These are phyloP conservation scores for Neospora caninum DNA, from an alignment of 169 alveolate species.

Conservation along the genomic window DNA sequence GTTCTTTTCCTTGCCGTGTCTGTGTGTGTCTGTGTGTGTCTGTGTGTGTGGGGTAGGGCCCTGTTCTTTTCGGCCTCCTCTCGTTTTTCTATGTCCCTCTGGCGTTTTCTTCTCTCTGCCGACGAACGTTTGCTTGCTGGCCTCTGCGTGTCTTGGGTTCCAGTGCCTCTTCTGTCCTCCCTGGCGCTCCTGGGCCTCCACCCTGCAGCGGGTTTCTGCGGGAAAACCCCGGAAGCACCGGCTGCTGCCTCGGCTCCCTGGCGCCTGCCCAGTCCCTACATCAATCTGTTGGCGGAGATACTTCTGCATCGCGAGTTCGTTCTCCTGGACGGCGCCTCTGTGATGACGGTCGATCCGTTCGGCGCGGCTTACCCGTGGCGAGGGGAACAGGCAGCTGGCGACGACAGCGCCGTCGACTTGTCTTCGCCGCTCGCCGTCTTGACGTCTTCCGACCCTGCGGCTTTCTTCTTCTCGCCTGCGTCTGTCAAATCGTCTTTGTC, in stretches of 20 bases:
- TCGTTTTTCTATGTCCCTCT: background rate
- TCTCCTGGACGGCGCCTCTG: slow-evolving; percentile 48
- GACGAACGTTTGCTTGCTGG: background rate
- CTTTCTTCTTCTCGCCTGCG: background rate
- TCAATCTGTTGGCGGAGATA: slow-evolving; percentile 37
- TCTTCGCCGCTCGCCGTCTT: background rate
- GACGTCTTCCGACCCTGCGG: slow-evolving; percentile 24
- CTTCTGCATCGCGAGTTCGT: slow-evolving; percentile 58
- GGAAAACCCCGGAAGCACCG: background rate
- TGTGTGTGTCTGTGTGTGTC: background rate
- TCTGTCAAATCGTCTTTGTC: background rate
- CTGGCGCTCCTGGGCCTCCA: background rate
- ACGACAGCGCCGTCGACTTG: background rate
- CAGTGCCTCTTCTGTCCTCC: slow-evolving; percentile 61
- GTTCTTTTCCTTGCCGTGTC: background rate
- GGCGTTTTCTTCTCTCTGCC: too few species aligned
- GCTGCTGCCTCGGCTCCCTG: background rate
- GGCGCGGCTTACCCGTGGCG: background rate
- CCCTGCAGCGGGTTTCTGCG: background rate
- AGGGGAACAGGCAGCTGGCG: too few species aligned
- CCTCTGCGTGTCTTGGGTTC: background rate
- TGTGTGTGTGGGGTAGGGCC: too few species aligned
- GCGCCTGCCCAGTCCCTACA: slow-evolving; percentile 4
- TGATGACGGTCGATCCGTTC: slow-evolving; percentile 4
- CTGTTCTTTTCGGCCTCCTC: background rate